Percentiles rank a stretch among this genome's conserved stretches.
Conservation (phyloP, 306 rosid species). For the Lagenaria siceraria region DNA sequence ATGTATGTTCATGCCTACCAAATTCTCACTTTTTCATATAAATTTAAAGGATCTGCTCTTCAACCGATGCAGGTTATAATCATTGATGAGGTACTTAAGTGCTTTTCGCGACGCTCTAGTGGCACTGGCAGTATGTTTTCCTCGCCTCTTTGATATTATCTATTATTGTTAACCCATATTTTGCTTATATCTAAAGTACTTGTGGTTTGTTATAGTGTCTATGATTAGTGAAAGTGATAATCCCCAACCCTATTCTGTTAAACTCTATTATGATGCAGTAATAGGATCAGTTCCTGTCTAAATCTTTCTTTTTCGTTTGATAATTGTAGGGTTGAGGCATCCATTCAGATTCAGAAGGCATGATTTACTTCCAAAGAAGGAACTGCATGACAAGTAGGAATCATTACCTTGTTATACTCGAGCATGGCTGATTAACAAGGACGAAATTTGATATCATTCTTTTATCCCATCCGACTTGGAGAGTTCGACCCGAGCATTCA, state of each 20-base stretch:
- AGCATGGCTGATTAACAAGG: constrained; percentile 5
- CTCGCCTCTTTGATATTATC: constrained; percentile 5
- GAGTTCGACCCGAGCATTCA: not conserved
- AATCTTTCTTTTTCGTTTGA: constrained; percentile 4
- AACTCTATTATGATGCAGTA: not conserved
- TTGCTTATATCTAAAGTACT: not conserved
- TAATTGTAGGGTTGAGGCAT: constrained; percentile 50
- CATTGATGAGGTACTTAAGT: constrained; percentile 84
- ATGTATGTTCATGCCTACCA: not conserved
- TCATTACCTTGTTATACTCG: constrained; percentile 8
- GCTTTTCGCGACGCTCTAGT: constrained; percentile 67
- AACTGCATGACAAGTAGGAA: constrained; percentile 52
- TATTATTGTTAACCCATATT: not conserved
- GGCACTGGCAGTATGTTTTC: constrained; percentile 40
- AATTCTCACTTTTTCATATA: not conserved
- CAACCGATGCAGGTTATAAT: constrained; percentile 49
- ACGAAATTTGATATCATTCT: not conserved
- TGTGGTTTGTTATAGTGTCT: not conserved
- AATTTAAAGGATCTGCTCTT: not conserved
- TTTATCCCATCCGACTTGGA: not conserved
- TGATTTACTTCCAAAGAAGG: constrained; percentile 73
- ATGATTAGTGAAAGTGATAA: not conserved
- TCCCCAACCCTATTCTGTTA: not conserved
- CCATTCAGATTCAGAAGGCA: constrained; percentile 63
- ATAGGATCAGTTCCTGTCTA: not conserved